Percentiles rank a stretch among this genome's conserved stretches.
Evolutionary conservation across 306 rosid genomes (phyloP).

Genomic region (Malus orientalis): DNA sequence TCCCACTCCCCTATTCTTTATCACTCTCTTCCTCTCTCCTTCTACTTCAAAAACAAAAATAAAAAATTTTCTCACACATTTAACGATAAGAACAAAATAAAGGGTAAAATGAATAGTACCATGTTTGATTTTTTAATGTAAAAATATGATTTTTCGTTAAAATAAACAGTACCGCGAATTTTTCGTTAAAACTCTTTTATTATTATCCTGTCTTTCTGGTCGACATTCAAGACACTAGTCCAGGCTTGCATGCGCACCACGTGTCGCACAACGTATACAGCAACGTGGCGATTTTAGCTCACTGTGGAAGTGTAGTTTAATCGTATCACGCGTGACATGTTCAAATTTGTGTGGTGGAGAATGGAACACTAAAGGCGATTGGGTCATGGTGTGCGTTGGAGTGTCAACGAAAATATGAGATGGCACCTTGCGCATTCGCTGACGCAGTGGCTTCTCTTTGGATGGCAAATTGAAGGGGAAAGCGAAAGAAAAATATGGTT

Average conservation of each 20-base stretch:
- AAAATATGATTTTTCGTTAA: no score
- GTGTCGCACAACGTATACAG: background rate
- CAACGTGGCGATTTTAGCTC: background rate
- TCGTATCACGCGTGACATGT: background rate
- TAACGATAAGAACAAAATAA: no score
- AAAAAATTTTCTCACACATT: no score
- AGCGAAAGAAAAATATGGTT: background rate
- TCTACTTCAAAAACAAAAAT: no score
- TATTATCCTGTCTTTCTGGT: background rate
- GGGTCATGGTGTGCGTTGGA: background rate
- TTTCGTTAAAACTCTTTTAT: no score
- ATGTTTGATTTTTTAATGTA: no score
- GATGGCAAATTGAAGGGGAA: background rate
- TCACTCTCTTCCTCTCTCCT: no score
- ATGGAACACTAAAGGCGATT: background rate
- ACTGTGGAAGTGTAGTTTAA: background rate
- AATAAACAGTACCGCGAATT: no score
- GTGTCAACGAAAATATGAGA: background rate
- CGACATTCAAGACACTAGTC: background rate
- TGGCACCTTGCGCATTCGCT: background rate
- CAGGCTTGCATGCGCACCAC: background rate
- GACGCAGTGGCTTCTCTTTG: background rate
- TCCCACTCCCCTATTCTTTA: no score
- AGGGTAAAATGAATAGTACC: no score
- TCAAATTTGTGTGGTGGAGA: background rate